Conservation (phyloP, 148 eudicot genomes). For the Amaranthus palmeri region DNA sequence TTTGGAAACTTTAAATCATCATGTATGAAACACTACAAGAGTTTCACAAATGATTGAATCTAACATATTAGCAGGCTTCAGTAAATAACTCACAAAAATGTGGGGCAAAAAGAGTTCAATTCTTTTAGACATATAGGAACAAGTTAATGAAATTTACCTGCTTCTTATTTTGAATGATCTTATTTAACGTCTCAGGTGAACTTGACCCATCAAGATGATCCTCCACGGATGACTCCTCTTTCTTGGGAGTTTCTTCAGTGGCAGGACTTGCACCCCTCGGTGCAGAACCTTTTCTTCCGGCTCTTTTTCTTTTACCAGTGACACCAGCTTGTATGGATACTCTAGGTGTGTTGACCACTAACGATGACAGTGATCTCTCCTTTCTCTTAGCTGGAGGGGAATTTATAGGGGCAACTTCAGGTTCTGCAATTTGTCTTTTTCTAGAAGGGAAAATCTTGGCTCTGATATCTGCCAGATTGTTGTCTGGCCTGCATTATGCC, state of each 20-base stretch:
- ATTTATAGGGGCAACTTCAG: conserved; percentile 52
- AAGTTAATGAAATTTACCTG: conserved; percentile 46
- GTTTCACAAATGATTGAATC: not conserved
- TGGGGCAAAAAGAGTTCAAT: not conserved
- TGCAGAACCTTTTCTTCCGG: conserved; percentile 51
- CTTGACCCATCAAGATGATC: conserved; percentile 58
- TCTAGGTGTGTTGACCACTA: conserved; percentile 81
- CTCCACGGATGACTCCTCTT: conserved; percentile 61
- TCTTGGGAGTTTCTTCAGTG: conserved; percentile 51
- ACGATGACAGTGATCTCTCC: conserved; percentile 89
- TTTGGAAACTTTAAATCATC: not conserved
- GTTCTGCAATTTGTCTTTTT: conserved; percentile 57
- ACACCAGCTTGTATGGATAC: conserved; percentile 59
- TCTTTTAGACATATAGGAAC: not conserved
- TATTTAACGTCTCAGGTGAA: conserved; percentile 67
- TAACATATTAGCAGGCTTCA: conserved; percentile 2
- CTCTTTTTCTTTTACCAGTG: conserved; percentile 81
- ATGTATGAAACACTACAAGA: not conserved
- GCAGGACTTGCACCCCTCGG: conserved; percentile 52
- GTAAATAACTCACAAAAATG: not conserved
- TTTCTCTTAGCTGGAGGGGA: conserved; percentile 72
- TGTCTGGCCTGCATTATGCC: conserved; percentile 71
- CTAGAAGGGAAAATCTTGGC: conserved; percentile 75
- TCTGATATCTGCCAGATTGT: conserved; percentile 85
- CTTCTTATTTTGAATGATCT: conserved; percentile 54